Percentiles rank a stretch among this genome's conserved stretches.
These are phyloP conservation scores for Cardiospermum halicacabum DNA, from an alignment of 345 rosid species.

Conservation along the genomic window DNA sequence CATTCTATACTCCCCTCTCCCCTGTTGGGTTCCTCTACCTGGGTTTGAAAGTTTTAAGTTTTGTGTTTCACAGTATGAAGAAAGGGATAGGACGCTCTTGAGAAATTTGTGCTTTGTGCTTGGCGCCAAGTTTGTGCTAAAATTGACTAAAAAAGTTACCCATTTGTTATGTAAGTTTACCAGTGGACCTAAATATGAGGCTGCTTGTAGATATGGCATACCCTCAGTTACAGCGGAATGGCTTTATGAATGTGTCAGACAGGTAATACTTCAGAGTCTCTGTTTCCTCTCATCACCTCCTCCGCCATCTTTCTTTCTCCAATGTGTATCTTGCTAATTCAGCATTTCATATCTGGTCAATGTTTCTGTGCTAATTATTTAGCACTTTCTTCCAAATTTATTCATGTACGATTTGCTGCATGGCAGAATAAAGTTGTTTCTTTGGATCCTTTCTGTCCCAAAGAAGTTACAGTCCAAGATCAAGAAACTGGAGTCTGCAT, in stretches of 20 bases:
- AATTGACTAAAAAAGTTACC: slow-evolving; percentile 67
- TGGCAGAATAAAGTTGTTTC: slow-evolving; percentile 68
- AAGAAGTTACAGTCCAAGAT: slow-evolving; percentile 66
- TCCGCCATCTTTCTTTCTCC: background rate
- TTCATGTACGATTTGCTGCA: background rate
- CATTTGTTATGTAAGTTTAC: slow-evolving; percentile 79
- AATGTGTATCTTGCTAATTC: background rate
- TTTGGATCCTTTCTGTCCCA: slow-evolving; percentile 61
- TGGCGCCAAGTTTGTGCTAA: slow-evolving; percentile 70
- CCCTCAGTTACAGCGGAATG: slow-evolving; percentile 62
- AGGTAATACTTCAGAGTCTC: slow-evolving; percentile 42
- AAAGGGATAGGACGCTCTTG: slow-evolving; percentile 63
- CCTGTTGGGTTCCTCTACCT: slow-evolving; percentile 77
- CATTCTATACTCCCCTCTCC: slow-evolving; percentile 86
- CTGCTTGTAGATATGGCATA: slow-evolving; percentile 75
- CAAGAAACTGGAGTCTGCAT: slow-evolving; percentile 54
- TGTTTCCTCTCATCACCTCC: background rate
- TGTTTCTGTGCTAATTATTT: slow-evolving; percentile 11
- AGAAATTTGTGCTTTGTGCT: slow-evolving; percentile 77
- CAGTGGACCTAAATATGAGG: slow-evolving; percentile 69
- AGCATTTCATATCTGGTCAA: background rate
- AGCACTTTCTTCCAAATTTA: background rate
- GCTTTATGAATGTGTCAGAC: slow-evolving; percentile 82
- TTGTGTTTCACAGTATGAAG: slow-evolving; percentile 81
- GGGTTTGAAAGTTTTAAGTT: slow-evolving; percentile 70